phyloP scores from a whole-genome alignment of 768 basidiomycete genomes.

The Nevesoporus exiguus region DNA sequence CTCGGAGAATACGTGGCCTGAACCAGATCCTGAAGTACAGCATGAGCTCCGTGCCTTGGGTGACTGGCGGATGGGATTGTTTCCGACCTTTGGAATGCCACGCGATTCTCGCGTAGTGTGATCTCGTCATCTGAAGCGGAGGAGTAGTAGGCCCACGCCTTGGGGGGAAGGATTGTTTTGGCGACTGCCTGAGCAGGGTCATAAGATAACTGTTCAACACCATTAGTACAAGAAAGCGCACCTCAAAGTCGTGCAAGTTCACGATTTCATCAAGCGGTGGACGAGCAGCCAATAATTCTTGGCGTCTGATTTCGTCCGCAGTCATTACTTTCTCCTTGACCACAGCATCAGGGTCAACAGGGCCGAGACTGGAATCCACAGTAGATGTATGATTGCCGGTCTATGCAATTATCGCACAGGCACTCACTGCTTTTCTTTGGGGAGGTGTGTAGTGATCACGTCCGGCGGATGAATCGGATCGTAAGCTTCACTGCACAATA shows the following conservation, averaged over 20 bases:
- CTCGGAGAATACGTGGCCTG: constrained; percentile 75
- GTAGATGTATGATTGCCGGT: not conserved
- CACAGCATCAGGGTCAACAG: constrained; percentile 62
- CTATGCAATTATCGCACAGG: not conserved
- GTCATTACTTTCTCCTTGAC: constrained; percentile 60
- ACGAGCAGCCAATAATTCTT: constrained; percentile 53
- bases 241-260: constrained; percentile 80
- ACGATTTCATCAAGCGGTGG: constrained; percentile 68
- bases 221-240: constrained; percentile 13
- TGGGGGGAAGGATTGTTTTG: constrained; percentile 69
- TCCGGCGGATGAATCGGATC: constrained; percentile 85
- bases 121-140: constrained; percentile 87
- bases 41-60: not conserved
- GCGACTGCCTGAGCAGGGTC: constrained; percentile 60
- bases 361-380: constrained; percentile 50
- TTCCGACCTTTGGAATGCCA: constrained; percentile 40
- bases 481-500: constrained; percentile 54
- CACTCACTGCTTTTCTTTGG: constrained; percentile 74
- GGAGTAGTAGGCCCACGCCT: constrained; percentile 92
- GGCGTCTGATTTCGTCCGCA: constrained; percentile 61
- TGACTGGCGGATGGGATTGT: not conserved
- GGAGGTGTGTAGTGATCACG: constrained; percentile 71
- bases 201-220: not conserved
- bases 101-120: not conserved
- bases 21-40: constrained; percentile 69